phyloP scores from a whole-genome alignment of 192 early-diverging fungal genomes.

The Coemansia sp. region DNA sequence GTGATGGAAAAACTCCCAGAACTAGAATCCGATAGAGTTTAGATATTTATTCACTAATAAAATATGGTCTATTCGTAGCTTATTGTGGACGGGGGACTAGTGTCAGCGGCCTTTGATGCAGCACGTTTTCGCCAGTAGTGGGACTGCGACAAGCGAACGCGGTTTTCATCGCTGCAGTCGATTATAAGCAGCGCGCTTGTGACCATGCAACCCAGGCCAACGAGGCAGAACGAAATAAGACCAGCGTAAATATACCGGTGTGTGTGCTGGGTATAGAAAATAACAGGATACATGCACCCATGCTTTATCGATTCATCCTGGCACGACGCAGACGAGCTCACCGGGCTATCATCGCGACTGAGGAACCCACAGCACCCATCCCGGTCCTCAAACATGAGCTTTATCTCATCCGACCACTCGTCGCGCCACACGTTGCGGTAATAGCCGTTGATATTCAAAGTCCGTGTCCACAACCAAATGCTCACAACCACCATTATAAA shows the following conservation, averaged over 20 bases:
- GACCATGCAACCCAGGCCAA: constrained; percentile 22
- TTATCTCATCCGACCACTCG: constrained; percentile 29
- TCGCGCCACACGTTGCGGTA: constrained; percentile 26
- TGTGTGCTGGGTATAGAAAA: constrained; percentile 27
- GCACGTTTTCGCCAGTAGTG: constrained; percentile 25
- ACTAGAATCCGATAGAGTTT: not conserved
- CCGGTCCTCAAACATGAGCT: constrained; percentile 27
- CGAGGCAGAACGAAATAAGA: constrained; percentile 23
- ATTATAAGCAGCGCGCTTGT: constrained; percentile 21
- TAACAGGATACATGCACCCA: constrained; percentile 35
- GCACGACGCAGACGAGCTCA: constrained; percentile 21
- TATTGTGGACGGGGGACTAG: too few relatives aligned
- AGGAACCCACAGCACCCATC: constrained; percentile 36
- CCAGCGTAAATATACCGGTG: constrained; percentile 40
- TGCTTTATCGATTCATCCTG: constrained; percentile 6
- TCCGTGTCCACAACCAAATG: constrained; percentile 39
- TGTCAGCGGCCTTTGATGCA: constrained; percentile 10
- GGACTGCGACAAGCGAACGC: constrained; percentile 14
- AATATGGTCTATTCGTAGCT: not conserved
- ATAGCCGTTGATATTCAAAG: constrained; percentile 27
- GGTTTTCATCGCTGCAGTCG: constrained; percentile 19
- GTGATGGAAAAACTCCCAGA: too few relatives aligned
- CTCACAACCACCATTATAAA: constrained; percentile 22
- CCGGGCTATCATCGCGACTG: constrained; percentile 26
- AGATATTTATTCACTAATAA: not conserved